Conservation (phyloP, 257 asterid genomes). For the Anisodus tanguticus region DNA sequence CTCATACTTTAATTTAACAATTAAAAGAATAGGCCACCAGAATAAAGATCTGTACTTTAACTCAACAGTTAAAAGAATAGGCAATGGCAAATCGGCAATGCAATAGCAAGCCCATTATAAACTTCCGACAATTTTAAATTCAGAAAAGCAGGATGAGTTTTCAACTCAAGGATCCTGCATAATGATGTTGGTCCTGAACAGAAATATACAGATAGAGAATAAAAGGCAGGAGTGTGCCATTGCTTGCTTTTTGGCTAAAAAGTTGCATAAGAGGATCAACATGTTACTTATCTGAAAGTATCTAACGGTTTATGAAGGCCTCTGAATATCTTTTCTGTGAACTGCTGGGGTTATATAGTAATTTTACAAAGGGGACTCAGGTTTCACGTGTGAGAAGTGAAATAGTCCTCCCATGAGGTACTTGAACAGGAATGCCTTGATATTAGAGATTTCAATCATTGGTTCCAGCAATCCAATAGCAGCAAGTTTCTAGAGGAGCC, state of each 20-base stretch:
- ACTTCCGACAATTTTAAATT: neutral
- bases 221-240: neutral
- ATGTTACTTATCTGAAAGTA: neutral
- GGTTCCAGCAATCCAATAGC: neutral
- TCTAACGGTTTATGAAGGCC: neutral
- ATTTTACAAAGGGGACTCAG: neutral
- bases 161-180: neutral
- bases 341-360: neutral
- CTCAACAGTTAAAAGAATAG: neutral
- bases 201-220: neutral
- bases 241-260: neutral
- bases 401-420: neutral
- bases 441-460: neutral
- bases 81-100: neutral
- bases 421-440: neutral
- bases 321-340: neutral
- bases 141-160: neutral
- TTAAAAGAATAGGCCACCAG: neutral
- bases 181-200: neutral
- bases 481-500: neutral
- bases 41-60: neutral
- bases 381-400: neutral
- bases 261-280: slow-evolving; percentile 5
- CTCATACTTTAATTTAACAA: neutral
- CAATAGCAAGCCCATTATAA: neutral